phyloP scores from a whole-genome alignment of 1,139 yeast species.

The Candida tropicalis region DNA sequence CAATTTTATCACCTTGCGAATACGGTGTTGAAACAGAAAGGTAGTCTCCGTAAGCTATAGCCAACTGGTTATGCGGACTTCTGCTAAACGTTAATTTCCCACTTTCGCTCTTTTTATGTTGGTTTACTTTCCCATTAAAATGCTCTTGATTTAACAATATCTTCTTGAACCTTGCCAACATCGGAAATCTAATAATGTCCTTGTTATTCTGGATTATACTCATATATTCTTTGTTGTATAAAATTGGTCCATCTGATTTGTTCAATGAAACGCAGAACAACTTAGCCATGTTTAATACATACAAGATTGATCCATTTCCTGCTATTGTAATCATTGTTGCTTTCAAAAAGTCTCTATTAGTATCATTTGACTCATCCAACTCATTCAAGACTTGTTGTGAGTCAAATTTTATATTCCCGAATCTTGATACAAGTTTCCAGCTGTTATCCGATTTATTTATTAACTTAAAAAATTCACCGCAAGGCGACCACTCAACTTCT shows the following conservation, averaged over 20 bases:
- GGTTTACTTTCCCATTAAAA: constrained; percentile 21
- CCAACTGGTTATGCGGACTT: constrained; percentile 32
- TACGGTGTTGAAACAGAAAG: constrained; percentile 43
- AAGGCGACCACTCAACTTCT: constrained; percentile 34
- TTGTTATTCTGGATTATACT: constrained; percentile 26
- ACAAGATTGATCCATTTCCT: constrained; percentile 30
- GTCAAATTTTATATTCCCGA: constrained; percentile 37
- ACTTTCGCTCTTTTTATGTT: constrained; percentile 17
- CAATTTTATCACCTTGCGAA: constrained; percentile 25
- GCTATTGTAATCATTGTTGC: constrained; percentile 27
- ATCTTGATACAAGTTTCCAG: constrained; percentile 41
- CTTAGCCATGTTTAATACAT: constrained; percentile 24
- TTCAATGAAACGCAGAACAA: constrained; percentile 28
- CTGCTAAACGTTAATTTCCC: constrained; percentile 28
- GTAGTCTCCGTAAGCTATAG: constrained; percentile 32
- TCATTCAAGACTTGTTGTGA: constrained; percentile 30
- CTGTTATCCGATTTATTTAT: constrained; percentile 24
- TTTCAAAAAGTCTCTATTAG: constrained; percentile 24
- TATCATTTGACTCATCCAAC: constrained; percentile 21
- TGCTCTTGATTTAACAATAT: constrained; percentile 26
- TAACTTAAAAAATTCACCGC: constrained; percentile 37
- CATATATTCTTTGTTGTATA: constrained; percentile 32
- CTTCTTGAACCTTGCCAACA: constrained; percentile 33
- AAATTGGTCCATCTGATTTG: constrained; percentile 20
- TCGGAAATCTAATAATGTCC: constrained; percentile 30